A percentile compares a stretch with the other conserved stretches of the same genome.
Conservation (phyloP, 306 rosid species). For the Vigna trinervia region DNA sequence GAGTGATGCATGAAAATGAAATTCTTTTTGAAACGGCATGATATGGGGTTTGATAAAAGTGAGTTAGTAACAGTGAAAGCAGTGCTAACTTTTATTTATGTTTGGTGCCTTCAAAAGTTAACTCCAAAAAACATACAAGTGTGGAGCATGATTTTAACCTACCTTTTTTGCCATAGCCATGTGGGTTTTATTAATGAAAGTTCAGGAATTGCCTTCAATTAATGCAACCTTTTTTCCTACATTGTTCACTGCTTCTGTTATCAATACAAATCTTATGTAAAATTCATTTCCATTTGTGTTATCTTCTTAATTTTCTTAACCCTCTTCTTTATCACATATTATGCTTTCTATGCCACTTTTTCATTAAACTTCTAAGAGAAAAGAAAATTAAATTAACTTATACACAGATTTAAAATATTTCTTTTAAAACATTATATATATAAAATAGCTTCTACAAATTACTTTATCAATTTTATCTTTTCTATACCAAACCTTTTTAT, state of each 20-base stretch:
- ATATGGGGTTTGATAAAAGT: slow-evolving; percentile 41
- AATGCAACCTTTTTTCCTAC: slow-evolving; percentile 32
- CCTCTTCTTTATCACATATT: not conserved
- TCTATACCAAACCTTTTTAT: too few species aligned
- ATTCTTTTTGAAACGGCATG: slow-evolving; percentile 22
- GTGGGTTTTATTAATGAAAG: slow-evolving; percentile 46
- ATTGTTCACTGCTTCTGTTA: slow-evolving; percentile 9
- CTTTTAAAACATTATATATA: too few species aligned
- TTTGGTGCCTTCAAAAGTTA: slow-evolving; percentile 40
- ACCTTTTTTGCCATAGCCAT: slow-evolving; percentile 32
- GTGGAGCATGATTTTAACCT: slow-evolving; percentile 33
- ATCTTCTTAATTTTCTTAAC: not conserved
- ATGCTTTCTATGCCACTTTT: too few species aligned
- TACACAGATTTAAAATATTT: too few species aligned
- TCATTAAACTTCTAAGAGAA: too few species aligned
- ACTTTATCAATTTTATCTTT: too few species aligned
- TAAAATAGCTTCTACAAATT: too few species aligned
- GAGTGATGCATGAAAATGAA: not conserved
- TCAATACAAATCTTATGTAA: slow-evolving; percentile 9
- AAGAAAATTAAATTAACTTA: too few species aligned
- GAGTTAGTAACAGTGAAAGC: slow-evolving; percentile 36
- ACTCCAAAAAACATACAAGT: slow-evolving; percentile 30
- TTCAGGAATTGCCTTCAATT: slow-evolving; percentile 36
- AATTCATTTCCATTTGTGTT: slow-evolving; percentile 16
- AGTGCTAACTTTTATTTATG: slow-evolving; percentile 43